These are phyloP conservation scores for Phytopythium montanum DNA, from an alignment of 352 stramenopile species.

Conservation along the genomic window DNA sequence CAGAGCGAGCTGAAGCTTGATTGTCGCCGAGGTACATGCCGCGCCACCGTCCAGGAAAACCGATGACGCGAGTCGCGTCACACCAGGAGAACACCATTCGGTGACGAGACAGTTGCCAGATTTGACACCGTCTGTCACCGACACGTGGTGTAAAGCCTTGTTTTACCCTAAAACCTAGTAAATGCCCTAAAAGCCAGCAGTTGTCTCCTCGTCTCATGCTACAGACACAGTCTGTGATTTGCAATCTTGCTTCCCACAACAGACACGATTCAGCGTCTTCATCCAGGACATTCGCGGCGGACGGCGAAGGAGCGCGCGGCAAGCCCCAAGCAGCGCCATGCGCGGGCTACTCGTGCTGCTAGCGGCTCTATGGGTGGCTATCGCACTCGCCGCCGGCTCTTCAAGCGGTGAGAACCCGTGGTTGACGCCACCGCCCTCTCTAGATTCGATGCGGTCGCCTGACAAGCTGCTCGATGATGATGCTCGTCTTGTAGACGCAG, in stretches of 20 bases:
- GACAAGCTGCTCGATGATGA: not conserved
- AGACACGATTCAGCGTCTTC: not conserved
- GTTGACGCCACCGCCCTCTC: not conserved
- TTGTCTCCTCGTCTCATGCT: not conserved
- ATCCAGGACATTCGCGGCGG: not conserved
- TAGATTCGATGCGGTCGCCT: not conserved
- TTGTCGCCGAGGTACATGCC: not conserved
- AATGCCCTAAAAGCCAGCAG: not conserved
- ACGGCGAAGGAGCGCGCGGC: not conserved
- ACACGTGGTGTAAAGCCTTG: not conserved
- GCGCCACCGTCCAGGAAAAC: not conserved
- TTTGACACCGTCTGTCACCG: not conserved
- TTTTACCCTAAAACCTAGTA: too few relatives aligned
- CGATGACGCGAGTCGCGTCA: not conserved
- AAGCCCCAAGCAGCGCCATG: not conserved
- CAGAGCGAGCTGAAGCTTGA: not conserved
- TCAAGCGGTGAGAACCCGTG: not conserved
- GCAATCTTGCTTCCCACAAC: not conserved
- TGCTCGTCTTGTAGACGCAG: not conserved
- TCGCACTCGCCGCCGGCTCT: not conserved
- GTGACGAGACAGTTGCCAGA: not conserved
- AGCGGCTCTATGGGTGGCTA: not conserved
- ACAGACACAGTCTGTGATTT: not conserved
- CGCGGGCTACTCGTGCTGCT: not conserved
- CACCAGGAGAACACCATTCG: not conserved